These are phyloP conservation scores for Pichia exigua DNA, from an alignment of 805 yeast genomes.

Conservation along the genomic window DNA sequence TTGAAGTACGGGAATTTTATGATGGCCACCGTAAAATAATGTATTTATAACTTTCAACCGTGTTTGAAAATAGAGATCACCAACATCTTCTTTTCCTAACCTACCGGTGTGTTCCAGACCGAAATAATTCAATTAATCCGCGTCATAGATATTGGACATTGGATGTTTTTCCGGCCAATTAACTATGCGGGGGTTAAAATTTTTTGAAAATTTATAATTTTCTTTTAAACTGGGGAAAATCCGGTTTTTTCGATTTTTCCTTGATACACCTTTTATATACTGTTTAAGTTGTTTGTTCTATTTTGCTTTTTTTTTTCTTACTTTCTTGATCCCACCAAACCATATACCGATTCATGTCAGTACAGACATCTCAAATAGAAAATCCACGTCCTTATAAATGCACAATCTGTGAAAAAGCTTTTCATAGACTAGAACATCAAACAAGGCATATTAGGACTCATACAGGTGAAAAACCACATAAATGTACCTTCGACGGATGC, in stretches of 20 bases:
- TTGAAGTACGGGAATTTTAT: no score
- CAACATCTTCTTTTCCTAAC: no score
- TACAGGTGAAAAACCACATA: constrained; percentile 77
- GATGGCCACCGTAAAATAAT: no score
- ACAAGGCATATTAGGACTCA: constrained; percentile 75
- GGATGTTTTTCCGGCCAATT: neutral
- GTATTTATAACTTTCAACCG: no score
- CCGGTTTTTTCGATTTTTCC: neutral
- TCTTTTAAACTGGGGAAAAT: neutral
- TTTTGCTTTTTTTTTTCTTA: no score
- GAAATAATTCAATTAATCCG: neutral
- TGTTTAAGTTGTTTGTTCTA: neutral
- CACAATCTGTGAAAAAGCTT: constrained; percentile 66
- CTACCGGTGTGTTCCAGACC: neutral
- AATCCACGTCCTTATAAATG: constrained; percentile 58
- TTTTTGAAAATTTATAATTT: neutral
- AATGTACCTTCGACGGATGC: constrained; percentile 67
- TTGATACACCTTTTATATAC: no score
- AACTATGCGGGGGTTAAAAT: neutral
- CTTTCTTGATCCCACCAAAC: neutral
- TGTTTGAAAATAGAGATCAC: no score
- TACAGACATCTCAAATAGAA: constrained; percentile 25
- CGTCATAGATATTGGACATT: neutral
- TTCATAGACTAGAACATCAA: constrained; percentile 70
- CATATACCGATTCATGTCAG: neutral